phyloP scores from a whole-genome alignment of 345 rosid species.

The Arabidopsis arenosa region DNA sequence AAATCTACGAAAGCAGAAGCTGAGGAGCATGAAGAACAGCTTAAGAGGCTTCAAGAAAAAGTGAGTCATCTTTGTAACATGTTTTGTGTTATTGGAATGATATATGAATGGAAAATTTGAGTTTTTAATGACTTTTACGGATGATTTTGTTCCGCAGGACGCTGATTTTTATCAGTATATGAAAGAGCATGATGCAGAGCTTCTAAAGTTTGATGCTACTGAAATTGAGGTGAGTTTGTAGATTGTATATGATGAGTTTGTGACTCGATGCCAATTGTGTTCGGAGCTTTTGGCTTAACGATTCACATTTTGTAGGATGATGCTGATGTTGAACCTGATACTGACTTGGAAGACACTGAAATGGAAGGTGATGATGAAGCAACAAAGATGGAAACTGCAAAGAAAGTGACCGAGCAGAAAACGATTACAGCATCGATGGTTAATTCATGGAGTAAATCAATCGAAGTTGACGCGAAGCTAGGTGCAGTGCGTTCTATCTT shows the following conservation, averaged over 20 bases:
- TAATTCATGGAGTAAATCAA: conserved; percentile 74
- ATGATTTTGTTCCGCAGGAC: conserved; percentile 58
- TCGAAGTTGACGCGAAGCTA: conserved; percentile 60
- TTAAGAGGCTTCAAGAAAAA: conserved; percentile 70
- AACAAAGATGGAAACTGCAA: conserved; percentile 33
- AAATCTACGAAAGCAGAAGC: conserved; percentile 59
- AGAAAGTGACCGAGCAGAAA: conserved; percentile 55
- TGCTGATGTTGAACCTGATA: conserved; percentile 50
- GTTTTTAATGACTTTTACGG: conserved; percentile 10
- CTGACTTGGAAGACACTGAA: conserved; percentile 57
- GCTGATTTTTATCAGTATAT: conserved; percentile 80
- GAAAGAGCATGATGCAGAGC: conserved; percentile 77
- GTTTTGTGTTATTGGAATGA: background rate
- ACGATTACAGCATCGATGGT: conserved; percentile 74
- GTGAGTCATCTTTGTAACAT: conserved; percentile 43
- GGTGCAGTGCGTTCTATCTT: conserved; percentile 75
- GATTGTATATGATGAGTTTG: conserved; percentile 1
- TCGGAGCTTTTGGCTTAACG: conserved; percentile 16
- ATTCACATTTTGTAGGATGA: conserved; percentile 46
- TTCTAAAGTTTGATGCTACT: conserved; percentile 77
- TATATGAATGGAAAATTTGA: background rate
- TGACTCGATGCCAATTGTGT: background rate
- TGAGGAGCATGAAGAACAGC: conserved; percentile 75
- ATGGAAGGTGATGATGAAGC: conserved; percentile 49
- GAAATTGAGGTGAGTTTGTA: conserved; percentile 66